phyloP scores from a whole-genome alignment of 225 moss, liverwort and hornwort species.

The Sphagnum tenellum region DNA sequence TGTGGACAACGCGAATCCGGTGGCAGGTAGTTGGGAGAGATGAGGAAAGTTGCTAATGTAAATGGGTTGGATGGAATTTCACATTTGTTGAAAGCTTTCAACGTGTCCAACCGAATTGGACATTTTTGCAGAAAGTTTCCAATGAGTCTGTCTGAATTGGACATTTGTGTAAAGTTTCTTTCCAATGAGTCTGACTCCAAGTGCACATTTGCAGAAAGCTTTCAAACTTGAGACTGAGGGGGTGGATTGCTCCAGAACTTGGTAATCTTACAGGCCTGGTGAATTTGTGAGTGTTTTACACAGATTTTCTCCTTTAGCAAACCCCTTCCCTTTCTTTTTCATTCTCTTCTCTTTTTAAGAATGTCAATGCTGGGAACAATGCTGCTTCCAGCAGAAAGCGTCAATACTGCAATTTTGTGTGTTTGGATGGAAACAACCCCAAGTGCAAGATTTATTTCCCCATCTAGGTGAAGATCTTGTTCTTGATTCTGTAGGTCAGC shows the following conservation, averaged over 20 bases:
- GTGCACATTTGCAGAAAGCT: conserved; percentile 12
- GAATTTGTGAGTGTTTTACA: conserved; percentile 19
- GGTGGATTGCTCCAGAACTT: conserved; percentile 14
- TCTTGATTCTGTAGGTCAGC: no score
- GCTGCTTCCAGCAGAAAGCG: no score
- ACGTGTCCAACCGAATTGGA: no score
- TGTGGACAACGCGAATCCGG: neutral
- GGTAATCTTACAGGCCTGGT: conserved; percentile 24
- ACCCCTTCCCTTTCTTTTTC: no score
- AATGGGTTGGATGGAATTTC: neutral
- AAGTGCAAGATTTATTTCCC: neutral
- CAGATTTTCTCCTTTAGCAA: neutral
- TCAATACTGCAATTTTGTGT: neutral
- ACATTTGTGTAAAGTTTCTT: neutral
- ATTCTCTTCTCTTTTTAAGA: neutral
- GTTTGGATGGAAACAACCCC: neutral
- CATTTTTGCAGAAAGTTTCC: no score
- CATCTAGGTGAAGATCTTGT: neutral
- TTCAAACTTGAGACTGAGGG: conserved; percentile 15
- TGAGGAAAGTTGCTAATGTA: neutral
- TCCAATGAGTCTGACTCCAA: no score
- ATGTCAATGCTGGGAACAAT: neutral
- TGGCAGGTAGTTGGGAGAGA: neutral
- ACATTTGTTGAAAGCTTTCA: no score
- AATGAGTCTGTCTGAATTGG: neutral